Conservation (phyloP, 176 grass and related monocot species). For the Rhynchospora pubera region DNA sequence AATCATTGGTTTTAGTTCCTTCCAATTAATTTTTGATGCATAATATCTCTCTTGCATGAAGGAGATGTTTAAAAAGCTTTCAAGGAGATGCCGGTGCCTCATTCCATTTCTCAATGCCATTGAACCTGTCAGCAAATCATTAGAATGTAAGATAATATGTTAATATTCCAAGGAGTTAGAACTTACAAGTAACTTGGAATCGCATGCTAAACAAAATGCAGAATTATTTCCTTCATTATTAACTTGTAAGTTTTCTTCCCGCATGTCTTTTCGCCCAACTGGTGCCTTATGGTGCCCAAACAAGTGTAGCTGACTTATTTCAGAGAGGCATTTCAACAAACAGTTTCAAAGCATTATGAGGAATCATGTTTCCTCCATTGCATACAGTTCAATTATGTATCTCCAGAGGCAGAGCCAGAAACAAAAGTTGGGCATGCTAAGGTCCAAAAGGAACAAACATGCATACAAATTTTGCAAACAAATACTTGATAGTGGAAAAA, state of each 20-base stretch:
- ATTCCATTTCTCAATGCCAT: slow-evolving; percentile 38
- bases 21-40: slow-evolving; percentile 65
- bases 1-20: slow-evolving; percentile 76
- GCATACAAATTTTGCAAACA: no score
- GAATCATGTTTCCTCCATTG: not conserved
- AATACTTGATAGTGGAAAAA: no score
- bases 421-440: no score
- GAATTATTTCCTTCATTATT: not conserved
- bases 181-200: not conserved
- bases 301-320: no score
- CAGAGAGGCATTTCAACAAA: slow-evolving; percentile 8
- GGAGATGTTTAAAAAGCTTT: slow-evolving; percentile 29
- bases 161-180: not conserved
- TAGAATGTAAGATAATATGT: not conserved
- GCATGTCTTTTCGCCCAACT: not conserved
- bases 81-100: slow-evolving; percentile 3
- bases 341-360: not conserved
- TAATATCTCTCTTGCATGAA: slow-evolving; percentile 43
- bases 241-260: not conserved
- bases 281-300: not conserved
- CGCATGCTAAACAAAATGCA: not conserved
- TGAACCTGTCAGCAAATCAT: slow-evolving; percentile 1
- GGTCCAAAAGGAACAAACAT: no score
- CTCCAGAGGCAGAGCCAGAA: no score
- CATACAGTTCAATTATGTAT: no score